Conservation (phyloP, 257 asterid genomes). For the Solanum sparsipilum region DNA sequence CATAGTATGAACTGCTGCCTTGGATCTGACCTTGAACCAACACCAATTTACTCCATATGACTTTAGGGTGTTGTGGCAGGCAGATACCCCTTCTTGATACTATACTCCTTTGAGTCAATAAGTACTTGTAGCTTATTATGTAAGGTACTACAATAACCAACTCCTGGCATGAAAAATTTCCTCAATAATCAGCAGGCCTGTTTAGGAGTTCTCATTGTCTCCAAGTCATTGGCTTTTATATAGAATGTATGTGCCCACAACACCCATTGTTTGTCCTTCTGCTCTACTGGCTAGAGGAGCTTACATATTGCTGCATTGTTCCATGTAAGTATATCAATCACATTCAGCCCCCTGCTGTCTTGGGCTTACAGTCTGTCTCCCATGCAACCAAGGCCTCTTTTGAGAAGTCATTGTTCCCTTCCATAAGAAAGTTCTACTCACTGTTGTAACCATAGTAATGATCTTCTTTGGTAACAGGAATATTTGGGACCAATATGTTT, state of each 20-base stretch:
- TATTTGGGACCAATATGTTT: background rate
- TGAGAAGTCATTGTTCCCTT: background rate
- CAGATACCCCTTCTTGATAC: background rate
- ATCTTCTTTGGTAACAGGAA: background rate
- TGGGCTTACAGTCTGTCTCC: background rate
- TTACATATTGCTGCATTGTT: background rate
- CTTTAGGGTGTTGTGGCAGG: background rate
- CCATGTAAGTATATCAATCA: background rate
- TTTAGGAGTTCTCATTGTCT: background rate
- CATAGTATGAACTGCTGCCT: background rate
- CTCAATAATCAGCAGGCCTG: background rate
- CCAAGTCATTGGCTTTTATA: background rate
- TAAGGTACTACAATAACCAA: background rate
- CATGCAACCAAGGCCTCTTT: background rate
- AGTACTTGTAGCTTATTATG: background rate
- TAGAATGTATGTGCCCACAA: background rate
- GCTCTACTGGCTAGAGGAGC: background rate
- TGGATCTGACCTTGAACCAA: background rate
- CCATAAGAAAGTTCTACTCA: background rate
- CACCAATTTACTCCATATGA: background rate
- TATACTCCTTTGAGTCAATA: background rate
- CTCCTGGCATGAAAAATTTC: background rate
- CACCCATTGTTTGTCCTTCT: background rate
- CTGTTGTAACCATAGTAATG: background rate
- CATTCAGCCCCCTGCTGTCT: background rate